phyloP scores from a whole-genome alignment of 352 stramenopile genomes.

The Phytophthora sojae region DNA sequence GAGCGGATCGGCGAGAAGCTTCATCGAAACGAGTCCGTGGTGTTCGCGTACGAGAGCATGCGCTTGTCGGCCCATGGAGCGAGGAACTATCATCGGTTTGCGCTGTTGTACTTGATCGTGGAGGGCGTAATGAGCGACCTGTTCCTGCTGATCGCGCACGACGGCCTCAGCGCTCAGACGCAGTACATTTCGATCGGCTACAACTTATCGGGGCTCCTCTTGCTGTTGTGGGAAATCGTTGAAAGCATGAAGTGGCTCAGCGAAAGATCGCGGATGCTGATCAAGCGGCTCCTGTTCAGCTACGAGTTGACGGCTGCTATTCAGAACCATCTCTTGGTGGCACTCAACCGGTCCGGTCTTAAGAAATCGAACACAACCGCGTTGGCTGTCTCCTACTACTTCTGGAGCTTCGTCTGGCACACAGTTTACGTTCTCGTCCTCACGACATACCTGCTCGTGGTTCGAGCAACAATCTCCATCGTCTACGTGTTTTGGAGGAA shows the following conservation, averaged over 20 bases:
- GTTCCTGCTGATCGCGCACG: constrained; percentile 3
- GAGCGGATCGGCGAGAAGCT: neutral
- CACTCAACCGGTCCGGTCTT: constrained; percentile 11
- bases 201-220: neutral
- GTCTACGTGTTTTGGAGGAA: neutral
- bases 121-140: constrained; percentile 23
- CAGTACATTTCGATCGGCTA: neutral
- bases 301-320: constrained; percentile 12
- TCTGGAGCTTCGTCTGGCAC: neutral
- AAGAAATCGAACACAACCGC: constrained; percentile 3
- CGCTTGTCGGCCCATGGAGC: constrained; percentile 7
- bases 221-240: neutral
- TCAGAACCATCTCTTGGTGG: constrained; percentile 4
- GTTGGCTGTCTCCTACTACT: constrained; percentile 13
- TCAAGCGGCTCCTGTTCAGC: constrained; percentile 16
- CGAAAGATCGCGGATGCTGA: neutral
- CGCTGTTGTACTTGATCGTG: constrained; percentile 20
- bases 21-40: constrained; percentile 4
- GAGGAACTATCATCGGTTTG: constrained; percentile 14
- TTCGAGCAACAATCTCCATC: neutral
- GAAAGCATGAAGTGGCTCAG: neutral
- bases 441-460: neutral
- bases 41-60: constrained; percentile 22
- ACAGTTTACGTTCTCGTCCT: neutral
- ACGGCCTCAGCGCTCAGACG: neutral